Conservation (phyloP, 2,329 filamentous ascomycete species). For the Colletotrichum aenigma region DNA sequence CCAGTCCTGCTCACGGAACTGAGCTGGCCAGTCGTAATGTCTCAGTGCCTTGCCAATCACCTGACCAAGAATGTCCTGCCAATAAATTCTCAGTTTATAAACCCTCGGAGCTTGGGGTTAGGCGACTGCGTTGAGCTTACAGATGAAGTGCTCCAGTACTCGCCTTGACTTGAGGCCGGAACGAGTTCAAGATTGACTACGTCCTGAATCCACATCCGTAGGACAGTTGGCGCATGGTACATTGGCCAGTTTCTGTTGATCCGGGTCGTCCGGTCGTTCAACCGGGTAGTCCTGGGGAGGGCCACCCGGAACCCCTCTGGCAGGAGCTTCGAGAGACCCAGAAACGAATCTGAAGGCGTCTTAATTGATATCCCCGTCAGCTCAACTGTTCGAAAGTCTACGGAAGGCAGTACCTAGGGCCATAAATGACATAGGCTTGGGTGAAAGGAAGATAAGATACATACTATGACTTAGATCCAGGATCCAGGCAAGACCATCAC, state of each 20-base stretch:
- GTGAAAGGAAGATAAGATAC: neutral
- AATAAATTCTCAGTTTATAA: neutral
- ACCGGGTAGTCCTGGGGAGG: neutral
- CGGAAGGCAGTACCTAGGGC: neutral
- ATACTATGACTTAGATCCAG: neutral
- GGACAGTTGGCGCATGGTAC: neutral
- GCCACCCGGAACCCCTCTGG: neutral
- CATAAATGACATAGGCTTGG: neutral
- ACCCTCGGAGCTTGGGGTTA: fast-evolving
- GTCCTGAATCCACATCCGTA: neutral
- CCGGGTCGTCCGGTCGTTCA: neutral
- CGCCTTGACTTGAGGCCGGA: neutral
- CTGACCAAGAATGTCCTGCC: neutral
- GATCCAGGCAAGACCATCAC: conserved; percentile 2
- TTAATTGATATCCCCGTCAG: neutral
- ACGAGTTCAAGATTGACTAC: neutral
- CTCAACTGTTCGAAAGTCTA: neutral
- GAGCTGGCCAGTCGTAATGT: neutral
- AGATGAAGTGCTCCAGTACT: neutral
- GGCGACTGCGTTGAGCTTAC: neutral
- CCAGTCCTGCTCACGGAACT: conserved; percentile 4
- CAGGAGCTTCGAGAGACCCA: neutral
- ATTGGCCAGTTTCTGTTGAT: conserved; percentile 9
- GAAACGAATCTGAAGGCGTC: neutral
- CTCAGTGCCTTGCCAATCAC: neutral